These are phyloP conservation scores for Cyclotella cryptica DNA, from an alignment of 108 stramenopile genomes.

Conservation along the genomic window DNA sequence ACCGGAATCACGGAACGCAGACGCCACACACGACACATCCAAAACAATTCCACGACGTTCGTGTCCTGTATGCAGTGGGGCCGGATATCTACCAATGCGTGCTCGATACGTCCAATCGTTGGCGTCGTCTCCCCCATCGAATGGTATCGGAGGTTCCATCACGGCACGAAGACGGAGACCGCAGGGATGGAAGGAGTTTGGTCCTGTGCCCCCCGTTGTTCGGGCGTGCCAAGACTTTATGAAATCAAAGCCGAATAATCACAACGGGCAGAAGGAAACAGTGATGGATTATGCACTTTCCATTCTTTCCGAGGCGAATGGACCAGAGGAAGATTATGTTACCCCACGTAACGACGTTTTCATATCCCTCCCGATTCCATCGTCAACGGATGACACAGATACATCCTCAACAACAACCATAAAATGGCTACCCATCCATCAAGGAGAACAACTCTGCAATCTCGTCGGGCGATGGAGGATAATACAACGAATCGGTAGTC, in stretches of 20 bases:
- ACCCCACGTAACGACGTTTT: slow-evolving; percentile 25
- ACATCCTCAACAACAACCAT: slow-evolving; percentile 4
- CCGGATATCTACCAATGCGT: slow-evolving; percentile 48
- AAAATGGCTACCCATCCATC: slow-evolving; percentile 51
- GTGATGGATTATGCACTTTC: slow-evolving; percentile 18
- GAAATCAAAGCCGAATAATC: not conserved
- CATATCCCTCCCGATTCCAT: not conserved
- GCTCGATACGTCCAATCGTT: slow-evolving; percentile 20
- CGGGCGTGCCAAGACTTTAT: not conserved
- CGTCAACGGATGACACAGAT: no score
- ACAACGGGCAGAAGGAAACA: no score
- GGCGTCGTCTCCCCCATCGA: slow-evolving; percentile 43
- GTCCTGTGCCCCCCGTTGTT: slow-evolving; percentile 39
- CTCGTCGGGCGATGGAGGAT: slow-evolving; percentile 75
- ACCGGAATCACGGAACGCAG: no score
- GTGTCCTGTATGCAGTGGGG: slow-evolving; percentile 58
- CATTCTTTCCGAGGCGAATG: slow-evolving; percentile 29
- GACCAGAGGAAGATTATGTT: slow-evolving; percentile 29
- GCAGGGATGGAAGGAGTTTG: slow-evolving; percentile 37
- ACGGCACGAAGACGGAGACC: slow-evolving; percentile 37
- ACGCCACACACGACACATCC: not conserved
- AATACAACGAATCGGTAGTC: slow-evolving; percentile 65
- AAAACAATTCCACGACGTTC: slow-evolving; percentile 10
- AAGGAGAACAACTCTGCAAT: slow-evolving; percentile 75
- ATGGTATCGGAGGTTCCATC: slow-evolving; percentile 30